A percentile compares a stretch with the other conserved stretches of the same genome.
Evolutionary conservation across 2,329 filamentous ascomycete species (phyloP).

Genomic region (Fusarium cicatricum): DNA sequence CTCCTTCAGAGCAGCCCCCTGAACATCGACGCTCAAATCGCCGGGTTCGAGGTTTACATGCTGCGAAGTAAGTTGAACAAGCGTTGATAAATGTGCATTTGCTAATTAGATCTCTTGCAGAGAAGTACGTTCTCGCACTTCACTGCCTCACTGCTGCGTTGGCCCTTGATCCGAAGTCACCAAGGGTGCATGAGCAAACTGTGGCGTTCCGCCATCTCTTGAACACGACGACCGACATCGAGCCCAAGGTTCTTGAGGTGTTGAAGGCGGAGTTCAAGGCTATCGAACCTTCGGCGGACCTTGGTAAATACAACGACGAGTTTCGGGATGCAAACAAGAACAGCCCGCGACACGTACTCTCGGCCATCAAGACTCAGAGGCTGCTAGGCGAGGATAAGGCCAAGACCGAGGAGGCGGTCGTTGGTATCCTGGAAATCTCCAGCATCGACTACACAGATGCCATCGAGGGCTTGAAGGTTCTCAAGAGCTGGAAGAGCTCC

Average conservation of each 20-base stretch:
- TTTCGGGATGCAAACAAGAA: slow-evolving; percentile 70
- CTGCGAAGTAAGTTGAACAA: slow-evolving; percentile 72
- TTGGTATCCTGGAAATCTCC: slow-evolving; percentile 62
- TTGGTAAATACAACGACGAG: slow-evolving; percentile 71
- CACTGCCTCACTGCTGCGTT: slow-evolving; percentile 82
- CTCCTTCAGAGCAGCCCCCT: slow-evolving; percentile 84
- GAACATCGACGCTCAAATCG: slow-evolving; percentile 81
- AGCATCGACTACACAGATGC: slow-evolving; percentile 65
- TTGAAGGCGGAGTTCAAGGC: slow-evolving; percentile 73
- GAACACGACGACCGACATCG: slow-evolving; percentile 63
- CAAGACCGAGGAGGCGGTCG: slow-evolving; percentile 68
- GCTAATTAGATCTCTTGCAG: slow-evolving; percentile 53
- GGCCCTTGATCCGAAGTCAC: slow-evolving; percentile 72
- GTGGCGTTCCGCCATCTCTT: slow-evolving; percentile 73
- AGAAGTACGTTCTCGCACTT: slow-evolving; percentile 86
- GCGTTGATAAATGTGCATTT: neutral
- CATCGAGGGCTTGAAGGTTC: slow-evolving; percentile 52
- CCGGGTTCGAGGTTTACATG: slow-evolving; percentile 90
- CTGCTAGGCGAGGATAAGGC: slow-evolving; percentile 65
- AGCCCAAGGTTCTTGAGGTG: slow-evolving; percentile 71
- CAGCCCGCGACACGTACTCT: slow-evolving; percentile 69
- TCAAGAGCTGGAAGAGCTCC: slow-evolving; percentile 59
- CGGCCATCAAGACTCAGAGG: slow-evolving; percentile 67
- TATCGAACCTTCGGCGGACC: slow-evolving; percentile 64
- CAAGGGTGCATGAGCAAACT: slow-evolving; percentile 78